Evolutionary conservation across 202 grass and related monocot species (phyloP), one percentile per base, ranked within the genome.

Genomic region (Hordeum pubiflorum): DNA sequence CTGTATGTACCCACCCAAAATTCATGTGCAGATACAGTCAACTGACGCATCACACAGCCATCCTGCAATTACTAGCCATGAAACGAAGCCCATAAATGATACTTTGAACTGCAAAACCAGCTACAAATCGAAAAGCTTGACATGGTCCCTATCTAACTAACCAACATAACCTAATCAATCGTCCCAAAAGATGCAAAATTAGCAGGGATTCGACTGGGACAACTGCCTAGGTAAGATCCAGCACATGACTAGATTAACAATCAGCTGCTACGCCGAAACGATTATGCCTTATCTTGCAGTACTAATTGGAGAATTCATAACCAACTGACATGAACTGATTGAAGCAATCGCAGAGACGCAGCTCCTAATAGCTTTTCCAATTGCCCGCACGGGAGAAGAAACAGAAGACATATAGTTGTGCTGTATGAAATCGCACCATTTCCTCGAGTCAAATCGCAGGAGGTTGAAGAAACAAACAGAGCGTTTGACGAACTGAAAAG

Each of bases 91-190:
- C n/a, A 2, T 63, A 56, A 29, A 29, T 8, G 33, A 9, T 5
- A 10, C 7, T 71, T 79, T 41, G 5, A 78, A 64, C 37, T 61
- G 40, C 20, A 37, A 61, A 59, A 68, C 3, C 32, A 62, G 50
- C 29, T 59, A 22, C 48, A 13, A 60, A 59, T 79, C 36, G 20
- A 75, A 74, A 52, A 80, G 59, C 3, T 39, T 54, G 34, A 36
- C 57, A 87, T 34, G 66, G n/a, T 23, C 11, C 33, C 21, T 41
- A 76, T 52, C 13, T 58, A 58, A 58, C 40, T 10, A 54, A 39
- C 40, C 7, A 54, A 39, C 63, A 65, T 72, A 79, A 32, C 3
- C 38, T 88, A 79, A 41, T 60, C 58, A 73, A 26, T 60, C 15
- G 5, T 39, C 46, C 36, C 39, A 6, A 13, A 63, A 72, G 20